Percentiles rank a stretch among this genome's conserved stretches.
Evolutionary conservation across 768 basidiomycete genomes (phyloP).

Genomic region (Hygrophorus russula): DNA sequence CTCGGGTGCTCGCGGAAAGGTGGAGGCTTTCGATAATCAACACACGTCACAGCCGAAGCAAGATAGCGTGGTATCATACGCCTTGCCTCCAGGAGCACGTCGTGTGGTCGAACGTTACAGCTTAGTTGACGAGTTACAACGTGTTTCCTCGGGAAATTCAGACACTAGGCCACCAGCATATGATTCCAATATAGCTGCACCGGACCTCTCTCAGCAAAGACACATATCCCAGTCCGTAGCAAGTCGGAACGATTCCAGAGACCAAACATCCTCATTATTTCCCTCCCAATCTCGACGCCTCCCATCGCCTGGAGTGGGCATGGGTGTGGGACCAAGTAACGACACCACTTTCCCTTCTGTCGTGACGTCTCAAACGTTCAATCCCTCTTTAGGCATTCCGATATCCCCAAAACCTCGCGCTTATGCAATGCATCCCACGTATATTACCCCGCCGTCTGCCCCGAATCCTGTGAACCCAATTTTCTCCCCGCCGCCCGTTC

Average conservation of each 20-base stretch:
- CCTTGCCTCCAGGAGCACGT: constrained; percentile 30
- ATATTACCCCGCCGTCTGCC: constrained; percentile 45
- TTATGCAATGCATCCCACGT: constrained; percentile 68
- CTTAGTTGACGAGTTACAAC: constrained; percentile 32
- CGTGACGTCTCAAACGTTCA: constrained; percentile 47
- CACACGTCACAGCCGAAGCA: constrained; percentile 11
- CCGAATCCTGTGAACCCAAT: constrained; percentile 51
- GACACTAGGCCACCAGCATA: constrained; percentile 20
- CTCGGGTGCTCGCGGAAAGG: neutral
- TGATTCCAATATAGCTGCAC: constrained; percentile 12
- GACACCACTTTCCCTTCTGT: constrained; percentile 36
- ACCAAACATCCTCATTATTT: constrained; percentile 16
- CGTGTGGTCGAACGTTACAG: constrained; percentile 43
- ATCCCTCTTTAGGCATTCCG: constrained; percentile 38
- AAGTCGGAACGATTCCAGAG: constrained; percentile 9
- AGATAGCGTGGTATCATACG: constrained; percentile 30
- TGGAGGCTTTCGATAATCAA: constrained; percentile 10
- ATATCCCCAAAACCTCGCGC: constrained; percentile 49
- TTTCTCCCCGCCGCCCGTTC: constrained; percentile 46
- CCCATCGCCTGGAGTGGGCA: constrained; percentile 26
- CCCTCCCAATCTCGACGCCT: constrained; percentile 37
- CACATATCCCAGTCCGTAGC: constrained; percentile 15
- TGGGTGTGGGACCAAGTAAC: constrained; percentile 18
- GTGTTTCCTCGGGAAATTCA: constrained; percentile 22
- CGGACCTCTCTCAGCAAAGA: constrained; percentile 7